Evolutionary conservation across 768 basidiomycete species (phyloP), one percentile per base, ranked within the genome.

Genomic region (Rhodocollybia butyracea): DNA sequence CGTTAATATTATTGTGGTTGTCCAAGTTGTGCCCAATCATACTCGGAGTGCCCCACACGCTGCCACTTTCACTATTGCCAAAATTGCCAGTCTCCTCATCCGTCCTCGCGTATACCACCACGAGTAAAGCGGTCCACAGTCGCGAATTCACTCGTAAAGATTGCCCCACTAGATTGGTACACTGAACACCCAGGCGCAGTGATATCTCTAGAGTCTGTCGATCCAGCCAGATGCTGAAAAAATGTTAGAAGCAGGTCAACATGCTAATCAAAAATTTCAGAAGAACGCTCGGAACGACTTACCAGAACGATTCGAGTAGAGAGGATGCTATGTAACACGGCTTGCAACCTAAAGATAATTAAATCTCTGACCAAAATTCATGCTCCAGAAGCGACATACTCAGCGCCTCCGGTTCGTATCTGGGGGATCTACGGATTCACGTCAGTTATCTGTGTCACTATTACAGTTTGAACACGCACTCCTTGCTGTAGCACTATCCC

Each of bases 311-410:
- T 61, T 13, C 62, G 62, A 19, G 55, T 55, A 13, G 62, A 59
- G 3, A 63, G 53, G 27, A 63, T 63, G 58, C 60, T 63, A 51
- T 63, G 62, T 19, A 63, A 46, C n/a, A 55, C 52, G 12, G 59
- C 57, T 56, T 63, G 62, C 15, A 63, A 47, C 51, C 62, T 63
- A 30, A 31, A 29, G 5, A 38, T 22, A 12, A 13, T 10, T 19
- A 5, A 3, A 26, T 38, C 5, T 38, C 24, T 42, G 39, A 41
- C 11, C 3, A 39, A 15, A 7, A 24, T 22, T 41, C 21, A n/a
- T 12, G 31, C 17, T 4, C 38, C 19, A 32, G 7, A 36, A 46
- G 5, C 12, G 22, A 55, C 52, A 45, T 54, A 63, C 62, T 63
- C 57, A 5, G 62, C 47, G 29, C 57, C 55, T 45, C 57, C 62